phyloP scores from a whole-genome alignment of 179 eudicot genomes.

The Actinidia arguta region DNA sequence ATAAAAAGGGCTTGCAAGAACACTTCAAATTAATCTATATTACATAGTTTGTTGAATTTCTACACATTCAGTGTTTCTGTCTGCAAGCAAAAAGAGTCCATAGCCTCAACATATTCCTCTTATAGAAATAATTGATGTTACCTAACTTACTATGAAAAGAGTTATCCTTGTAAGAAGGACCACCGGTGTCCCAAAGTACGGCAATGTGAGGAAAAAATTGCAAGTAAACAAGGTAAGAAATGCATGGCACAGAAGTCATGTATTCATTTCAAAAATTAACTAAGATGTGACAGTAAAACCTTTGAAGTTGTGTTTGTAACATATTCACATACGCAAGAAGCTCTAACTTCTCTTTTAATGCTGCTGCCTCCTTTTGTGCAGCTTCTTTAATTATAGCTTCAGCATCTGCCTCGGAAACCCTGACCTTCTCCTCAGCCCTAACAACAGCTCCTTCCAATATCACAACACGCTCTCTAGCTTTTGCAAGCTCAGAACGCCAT shows the following conservation, averaged over 20 bases:
- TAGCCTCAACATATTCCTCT: neutral
- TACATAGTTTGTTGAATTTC: neutral
- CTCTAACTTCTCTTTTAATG: conserved; percentile 80
- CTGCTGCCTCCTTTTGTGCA: conserved; percentile 64
- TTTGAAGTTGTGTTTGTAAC: conserved; percentile 75
- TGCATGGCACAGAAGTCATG: neutral
- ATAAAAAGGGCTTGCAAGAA: conserved; percentile 2
- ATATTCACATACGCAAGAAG: conserved; percentile 70
- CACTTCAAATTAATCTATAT: neutral
- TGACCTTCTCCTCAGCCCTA: conserved; percentile 90
- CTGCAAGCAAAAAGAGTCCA: neutral
- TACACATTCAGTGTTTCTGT: neutral
- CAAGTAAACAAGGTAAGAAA: neutral
- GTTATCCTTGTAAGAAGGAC: neutral
- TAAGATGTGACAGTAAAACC: conserved; percentile 35
- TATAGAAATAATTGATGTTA: neutral
- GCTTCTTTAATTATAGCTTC: conserved; percentile 80
- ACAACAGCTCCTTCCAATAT: conserved; percentile 91
- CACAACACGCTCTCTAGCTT: conserved; percentile 90
- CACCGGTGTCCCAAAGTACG: neutral
- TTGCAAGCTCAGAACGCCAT: conserved; percentile 96
- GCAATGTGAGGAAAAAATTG: conserved; percentile 11
- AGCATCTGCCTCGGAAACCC: conserved; percentile 74
- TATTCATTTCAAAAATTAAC: neutral
- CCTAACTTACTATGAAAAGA: neutral